phyloP scores from a whole-genome alignment of 495 filamentous ascomycete genomes.

The Talaromyces trachyspermus region DNA sequence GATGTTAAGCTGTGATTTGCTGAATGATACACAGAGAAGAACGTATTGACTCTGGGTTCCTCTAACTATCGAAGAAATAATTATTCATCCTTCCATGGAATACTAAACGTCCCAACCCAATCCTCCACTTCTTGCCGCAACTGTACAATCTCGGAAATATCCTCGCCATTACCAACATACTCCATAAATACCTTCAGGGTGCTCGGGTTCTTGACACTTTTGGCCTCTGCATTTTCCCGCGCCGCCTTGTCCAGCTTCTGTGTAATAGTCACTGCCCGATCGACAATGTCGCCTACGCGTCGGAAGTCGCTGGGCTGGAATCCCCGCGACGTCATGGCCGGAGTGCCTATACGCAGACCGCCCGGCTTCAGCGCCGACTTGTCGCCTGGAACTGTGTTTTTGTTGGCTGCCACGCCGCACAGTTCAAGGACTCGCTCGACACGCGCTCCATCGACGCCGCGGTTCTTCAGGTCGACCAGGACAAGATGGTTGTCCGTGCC shows the following conservation, averaged over 20 bases:
- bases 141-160: slow-evolving; percentile 76
- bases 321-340: slow-evolving; percentile 93
- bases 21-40: neutral
- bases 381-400: slow-evolving; percentile 97
- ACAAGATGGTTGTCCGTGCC: slow-evolving; percentile 99
- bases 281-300: slow-evolving; percentile 83
- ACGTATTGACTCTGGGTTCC: too few relatives aligned
- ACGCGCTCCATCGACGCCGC: slow-evolving; percentile 82
- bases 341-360: slow-evolving; percentile 92
- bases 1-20: slow-evolving; percentile 40
- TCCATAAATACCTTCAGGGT: slow-evolving; percentile 81
- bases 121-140: slow-evolving; percentile 85
- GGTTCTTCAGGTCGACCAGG: slow-evolving; percentile 77
- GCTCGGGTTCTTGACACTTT: slow-evolving; percentile 66
- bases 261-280: slow-evolving; percentile 63
- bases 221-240: slow-evolving; percentile 64
- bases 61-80: too few relatives aligned
- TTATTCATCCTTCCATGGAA: slow-evolving; percentile 69
- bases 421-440: slow-evolving; percentile 96
- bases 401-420: slow-evolving; percentile 98
- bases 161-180: slow-evolving; percentile 73
- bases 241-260: slow-evolving; percentile 69
- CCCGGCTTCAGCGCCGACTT: slow-evolving; percentile 93
- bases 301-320: slow-evolving; percentile 92
- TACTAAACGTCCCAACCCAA: slow-evolving; percentile 87